These are phyloP conservation scores for Trapa bicornis DNA, from an alignment of 345 rosid genomes.

Conservation along the genomic window DNA sequence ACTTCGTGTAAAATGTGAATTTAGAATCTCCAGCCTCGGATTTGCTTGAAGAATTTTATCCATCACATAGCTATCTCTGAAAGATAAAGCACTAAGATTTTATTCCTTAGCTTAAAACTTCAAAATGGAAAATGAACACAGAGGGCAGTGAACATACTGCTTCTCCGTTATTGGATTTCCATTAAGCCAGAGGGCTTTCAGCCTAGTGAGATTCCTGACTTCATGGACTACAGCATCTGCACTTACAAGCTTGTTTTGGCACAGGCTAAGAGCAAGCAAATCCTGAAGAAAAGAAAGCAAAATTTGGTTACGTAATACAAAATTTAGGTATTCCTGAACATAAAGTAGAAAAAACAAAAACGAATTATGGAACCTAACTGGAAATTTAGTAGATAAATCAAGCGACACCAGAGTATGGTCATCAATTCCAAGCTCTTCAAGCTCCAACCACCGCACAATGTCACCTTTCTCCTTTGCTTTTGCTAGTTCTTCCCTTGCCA, in stretches of 20 bases:
- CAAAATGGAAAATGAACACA: constrained; percentile 1
- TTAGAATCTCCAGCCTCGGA: constrained; percentile 62
- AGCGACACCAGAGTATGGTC: constrained; percentile 50
- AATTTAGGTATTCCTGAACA: not conserved
- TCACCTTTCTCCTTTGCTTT: constrained; percentile 36
- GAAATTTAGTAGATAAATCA: constrained; percentile 44
- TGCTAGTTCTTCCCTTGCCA: constrained; percentile 34
- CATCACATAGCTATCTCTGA: constrained; percentile 36
- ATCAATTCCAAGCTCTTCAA: constrained; percentile 56
- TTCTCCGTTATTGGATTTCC: constrained; percentile 50
- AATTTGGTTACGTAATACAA: not conserved
- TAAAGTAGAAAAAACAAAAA: constrained; percentile 1
- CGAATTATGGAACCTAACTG: constrained; percentile 21
- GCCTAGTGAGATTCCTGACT: constrained; percentile 49
- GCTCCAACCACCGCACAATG: constrained; percentile 68
- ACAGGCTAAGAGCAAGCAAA: constrained; percentile 67
- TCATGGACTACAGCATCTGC: constrained; percentile 42
- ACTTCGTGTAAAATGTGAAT: constrained; percentile 54
- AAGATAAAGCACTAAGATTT: constrained; percentile 13
- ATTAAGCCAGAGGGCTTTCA: constrained; percentile 80
- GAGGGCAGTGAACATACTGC: constrained; percentile 24
- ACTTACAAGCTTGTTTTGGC: constrained; percentile 57
- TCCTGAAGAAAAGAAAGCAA: constrained; percentile 30
- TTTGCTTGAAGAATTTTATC: constrained; percentile 47
- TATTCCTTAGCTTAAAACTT: not conserved